Conservation (phyloP, 768 basidiomycete genomes). For the Ephemerocybe angulata region DNA sequence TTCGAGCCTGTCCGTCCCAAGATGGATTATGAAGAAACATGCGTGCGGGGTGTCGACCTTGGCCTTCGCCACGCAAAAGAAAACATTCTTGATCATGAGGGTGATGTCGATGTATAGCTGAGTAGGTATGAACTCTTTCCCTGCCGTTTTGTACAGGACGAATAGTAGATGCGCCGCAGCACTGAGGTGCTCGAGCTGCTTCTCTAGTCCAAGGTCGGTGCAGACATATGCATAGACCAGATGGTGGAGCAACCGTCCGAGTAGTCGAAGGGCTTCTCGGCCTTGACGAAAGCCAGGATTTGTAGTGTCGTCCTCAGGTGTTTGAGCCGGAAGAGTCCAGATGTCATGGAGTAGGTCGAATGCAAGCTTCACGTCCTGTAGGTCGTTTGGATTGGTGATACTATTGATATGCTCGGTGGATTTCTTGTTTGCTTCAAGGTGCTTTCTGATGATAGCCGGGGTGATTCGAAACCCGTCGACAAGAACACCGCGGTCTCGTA, state of each 20-base stretch:
- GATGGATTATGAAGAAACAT: constrained; percentile 28
- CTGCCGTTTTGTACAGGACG: constrained; percentile 11
- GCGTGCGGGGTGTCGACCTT: constrained; percentile 26
- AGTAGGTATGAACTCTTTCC: constrained; percentile 19
- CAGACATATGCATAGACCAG: constrained; percentile 28
- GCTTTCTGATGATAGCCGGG: constrained; percentile 16
- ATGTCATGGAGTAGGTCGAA: constrained; percentile 16
- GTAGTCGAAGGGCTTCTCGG: background rate
- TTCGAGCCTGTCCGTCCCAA: constrained; percentile 35
- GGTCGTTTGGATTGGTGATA: constrained; percentile 20
- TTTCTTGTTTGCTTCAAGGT: constrained; percentile 14
- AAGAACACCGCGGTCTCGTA: constrained; percentile 20
- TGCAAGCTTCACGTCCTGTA: constrained; percentile 23
- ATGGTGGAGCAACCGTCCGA: constrained; percentile 9
- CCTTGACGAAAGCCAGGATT: background rate
- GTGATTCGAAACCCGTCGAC: constrained; percentile 18
- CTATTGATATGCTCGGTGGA: constrained; percentile 18
- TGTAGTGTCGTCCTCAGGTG: background rate
- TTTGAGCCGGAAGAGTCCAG: background rate
- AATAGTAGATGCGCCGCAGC: constrained; percentile 28
- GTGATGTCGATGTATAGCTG: constrained; percentile 29
- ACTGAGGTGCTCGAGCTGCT: constrained; percentile 33
- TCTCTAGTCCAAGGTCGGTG: constrained; percentile 22
- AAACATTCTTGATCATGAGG: constrained; percentile 37
- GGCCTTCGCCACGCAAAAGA: constrained; percentile 35